Conservation (phyloP, 495 filamentous ascomycete species). For the Staphylotrichum longicolle region DNA sequence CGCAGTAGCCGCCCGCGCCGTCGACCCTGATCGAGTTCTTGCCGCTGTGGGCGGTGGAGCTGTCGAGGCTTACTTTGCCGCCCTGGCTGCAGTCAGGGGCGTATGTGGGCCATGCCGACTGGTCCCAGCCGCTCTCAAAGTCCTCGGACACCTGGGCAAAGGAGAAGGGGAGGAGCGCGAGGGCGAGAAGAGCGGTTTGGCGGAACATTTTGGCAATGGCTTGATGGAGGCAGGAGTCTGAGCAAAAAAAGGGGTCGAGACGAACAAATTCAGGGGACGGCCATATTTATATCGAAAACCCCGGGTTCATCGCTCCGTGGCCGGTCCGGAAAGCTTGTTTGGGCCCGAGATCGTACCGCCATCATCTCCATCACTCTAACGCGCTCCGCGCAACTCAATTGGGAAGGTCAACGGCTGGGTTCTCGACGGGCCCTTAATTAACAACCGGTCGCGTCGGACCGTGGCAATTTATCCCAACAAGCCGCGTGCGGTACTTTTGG, state of each 20-base stretch:
- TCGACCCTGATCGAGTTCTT: constrained; percentile 55
- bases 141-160: constrained; percentile 51
- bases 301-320: neutral
- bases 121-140: constrained; percentile 56
- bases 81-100: constrained; percentile 58
- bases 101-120: constrained; percentile 54
- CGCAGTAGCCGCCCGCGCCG: constrained; percentile 56
- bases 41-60: constrained; percentile 50
- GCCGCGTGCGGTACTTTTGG: neutral
- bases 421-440: neutral
- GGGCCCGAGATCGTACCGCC: neutral
- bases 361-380: neutral
- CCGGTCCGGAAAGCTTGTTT: constrained; percentile 4
- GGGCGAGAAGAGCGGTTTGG: constrained; percentile 41
- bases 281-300: neutral
- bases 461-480: constrained; percentile 13
- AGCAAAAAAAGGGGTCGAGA: no score
- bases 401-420: constrained; percentile 2
- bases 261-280: neutral
- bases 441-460: constrained; percentile 11
- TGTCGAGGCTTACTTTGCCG: constrained; percentile 54
- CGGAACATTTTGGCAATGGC: constrained; percentile 7
- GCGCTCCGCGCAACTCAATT: constrained; percentile 9
- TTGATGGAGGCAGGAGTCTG: neutral
- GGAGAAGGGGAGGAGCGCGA: constrained; percentile 47